Evolutionary conservation across 2,329 filamentous ascomycete species (phyloP).

Genomic region (Alternaria burnsii): DNA sequence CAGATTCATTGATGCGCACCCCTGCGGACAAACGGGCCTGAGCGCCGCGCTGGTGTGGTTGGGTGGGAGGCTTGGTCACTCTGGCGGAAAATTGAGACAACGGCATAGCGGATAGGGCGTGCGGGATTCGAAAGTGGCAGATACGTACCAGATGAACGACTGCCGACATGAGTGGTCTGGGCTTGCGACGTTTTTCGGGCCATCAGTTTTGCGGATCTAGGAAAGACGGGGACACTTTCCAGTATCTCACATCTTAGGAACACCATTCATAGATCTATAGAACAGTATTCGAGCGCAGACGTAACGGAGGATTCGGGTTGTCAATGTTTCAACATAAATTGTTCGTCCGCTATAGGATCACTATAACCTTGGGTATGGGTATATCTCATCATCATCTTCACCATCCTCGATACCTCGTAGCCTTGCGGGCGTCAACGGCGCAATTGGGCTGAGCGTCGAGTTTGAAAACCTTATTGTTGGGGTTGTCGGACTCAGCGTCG

Average conservation of each 20-base stretch:
- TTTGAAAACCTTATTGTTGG: constrained; percentile 36
- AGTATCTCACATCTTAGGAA: not conserved
- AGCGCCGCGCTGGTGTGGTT: constrained; percentile 10
- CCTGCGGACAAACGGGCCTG: constrained; percentile 19
- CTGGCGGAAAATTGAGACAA: not conserved
- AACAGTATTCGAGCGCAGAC: not conserved
- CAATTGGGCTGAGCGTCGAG: constrained; percentile 40
- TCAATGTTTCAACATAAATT: not conserved
- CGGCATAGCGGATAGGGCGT: not conserved
- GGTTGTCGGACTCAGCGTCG: constrained; percentile 35
- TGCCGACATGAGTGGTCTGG: constrained; percentile 10
- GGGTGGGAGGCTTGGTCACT: not conserved
- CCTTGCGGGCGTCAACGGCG: constrained; percentile 39
- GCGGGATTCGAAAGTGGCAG: not conserved
- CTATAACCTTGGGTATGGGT: constrained; percentile 30
- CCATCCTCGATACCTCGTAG: constrained; percentile 37
- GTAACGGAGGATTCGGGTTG: not conserved
- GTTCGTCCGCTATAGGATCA: constrained; percentile 19
- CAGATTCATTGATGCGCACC: constrained; percentile 6
- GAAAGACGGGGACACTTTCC: not conserved
- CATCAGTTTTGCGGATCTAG: not conserved
- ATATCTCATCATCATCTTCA: constrained; percentile 36
- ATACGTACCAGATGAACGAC: constrained; percentile 4
- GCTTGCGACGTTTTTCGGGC: not conserved
- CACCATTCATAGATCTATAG: not conserved